Base-by-base conservation (phyloP, 805 yeast genomes). In the Myxozyma neotropica region DNA sequence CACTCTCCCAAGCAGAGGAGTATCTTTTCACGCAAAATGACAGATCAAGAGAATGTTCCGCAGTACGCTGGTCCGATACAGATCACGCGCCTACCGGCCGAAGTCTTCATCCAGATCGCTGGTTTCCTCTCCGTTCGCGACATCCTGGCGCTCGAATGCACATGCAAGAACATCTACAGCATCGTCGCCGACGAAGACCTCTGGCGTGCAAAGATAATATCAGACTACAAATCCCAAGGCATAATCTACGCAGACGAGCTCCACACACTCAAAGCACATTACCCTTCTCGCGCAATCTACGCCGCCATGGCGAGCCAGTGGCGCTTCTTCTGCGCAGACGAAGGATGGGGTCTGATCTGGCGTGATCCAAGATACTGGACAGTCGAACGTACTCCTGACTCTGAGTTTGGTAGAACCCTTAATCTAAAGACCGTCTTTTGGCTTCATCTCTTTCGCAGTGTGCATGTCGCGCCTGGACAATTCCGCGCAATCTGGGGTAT, bases 321-420 rank as follows among this genome's bases (percentile, higher is more conserved):
- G 39, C 36, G 39, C 24, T 27, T 23, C 48, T 61, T 42, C 40
- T 61, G 65, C 45, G 63, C 65, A 4, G 65, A 54, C 19, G 53
- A 36, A 10, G 58, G 58, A 1, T 61, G 66, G 66, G 66, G 66
- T 15, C 53, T 62, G 13, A 60, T 62, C 21, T 62, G 66, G 66
- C 47, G 50, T 15, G 45, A 56, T 3, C 53, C 48, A 1, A 49
- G 40, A 10, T 51, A 59, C 44, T 55, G 63, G 65, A 23, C n/a
- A 5, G 33, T 55, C 26, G 33, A 29, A 31, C 15, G 6, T 10
- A 21, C 45, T 21, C 49, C 51, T 4, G 57, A 50, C 13, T 53
- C 60, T 2, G 52, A 45, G 19, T 55, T 51, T 38, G 65, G 63
- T 4, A 50, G 24, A 19, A 45, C 57, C 4, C 50, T 61, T 15